Evolutionary conservation across 257 asterid genomes (phyloP), one percentile per base, ranked within the genome.

Genomic region (Solanum lignicaule): DNA sequence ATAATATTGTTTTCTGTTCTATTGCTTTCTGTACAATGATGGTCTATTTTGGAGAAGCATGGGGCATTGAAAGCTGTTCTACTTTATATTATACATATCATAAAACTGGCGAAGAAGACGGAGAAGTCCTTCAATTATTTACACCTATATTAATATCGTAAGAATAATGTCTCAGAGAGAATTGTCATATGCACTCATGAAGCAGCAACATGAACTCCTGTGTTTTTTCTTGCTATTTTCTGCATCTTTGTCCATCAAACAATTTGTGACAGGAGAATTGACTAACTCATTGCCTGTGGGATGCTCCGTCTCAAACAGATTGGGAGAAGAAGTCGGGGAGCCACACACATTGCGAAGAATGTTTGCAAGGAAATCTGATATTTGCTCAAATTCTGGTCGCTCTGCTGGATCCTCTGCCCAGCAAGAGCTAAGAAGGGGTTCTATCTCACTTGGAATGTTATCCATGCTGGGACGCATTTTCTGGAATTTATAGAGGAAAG

Each of bases 341-440:
- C 85, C 5, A 84, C 90, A 78, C 39, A 87, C 83, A 83, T 72
- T 87, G 58, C 76, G 55, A 52, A 93, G 91, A 86, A 88, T 58
- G 46, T 89, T 88, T 36, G 89, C 74, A 2, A 94, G 91, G 89
- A 83, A 83, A 68, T 79, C 75, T 1, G 94, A 88, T 76, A 94
- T 92, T 87, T 93, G 93, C 84, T 25, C 48, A 65, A 94, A 94
- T 78, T 94, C 98, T 10, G 95, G 98, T 16, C 98, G 92, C 25
- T 90, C 89, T 79, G 85, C 87, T 3, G 98, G 95, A 60, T 93
- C 89, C 83, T 88, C 91, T 15, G 94, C 94, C 96, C 98, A 94
- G 84, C 95, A 91, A 68, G 96, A 92, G 29, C 88, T 73, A 52
- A 94, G 43, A 75, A 93, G 93, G 68, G 95, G 93, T 35, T 86